Evolutionary conservation across 176 grass and related monocot species (phyloP).

Genomic region (Phoenix roebelenii): DNA sequence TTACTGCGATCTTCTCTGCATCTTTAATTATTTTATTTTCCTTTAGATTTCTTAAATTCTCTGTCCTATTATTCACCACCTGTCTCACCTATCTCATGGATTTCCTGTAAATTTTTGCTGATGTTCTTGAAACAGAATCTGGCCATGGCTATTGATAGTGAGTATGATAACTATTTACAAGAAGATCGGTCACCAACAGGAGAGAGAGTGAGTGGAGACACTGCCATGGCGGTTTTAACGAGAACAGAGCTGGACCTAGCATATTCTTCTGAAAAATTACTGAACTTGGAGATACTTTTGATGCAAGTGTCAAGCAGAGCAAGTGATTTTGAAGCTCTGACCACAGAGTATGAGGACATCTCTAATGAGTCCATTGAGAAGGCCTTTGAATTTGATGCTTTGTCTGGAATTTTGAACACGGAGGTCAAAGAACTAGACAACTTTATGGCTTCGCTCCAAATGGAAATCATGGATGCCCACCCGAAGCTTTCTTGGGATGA

Average conservation of each 20-base stretch:
- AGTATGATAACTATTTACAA: too few relatives aligned
- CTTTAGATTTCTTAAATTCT: too few relatives aligned
- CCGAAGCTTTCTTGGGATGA: conserved; percentile 16
- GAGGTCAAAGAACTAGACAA: conserved; percentile 67
- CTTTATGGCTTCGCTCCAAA: conserved; percentile 47
- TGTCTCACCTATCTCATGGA: too few relatives aligned
- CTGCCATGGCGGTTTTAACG: conserved; percentile 33
- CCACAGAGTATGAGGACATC: conserved; percentile 33
- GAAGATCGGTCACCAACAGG: too few relatives aligned
- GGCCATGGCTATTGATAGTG: too few relatives aligned
- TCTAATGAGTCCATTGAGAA: conserved; percentile 37
- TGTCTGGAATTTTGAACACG: conserved; percentile 54
- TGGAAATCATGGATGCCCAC: conserved; percentile 48
- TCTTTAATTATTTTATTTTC: too few relatives aligned
- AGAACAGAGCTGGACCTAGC: conserved; percentile 58
- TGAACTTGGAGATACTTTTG: conserved; percentile 79
- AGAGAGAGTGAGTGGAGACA: too few relatives aligned
- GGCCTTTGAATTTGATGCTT: conserved; percentile 55
- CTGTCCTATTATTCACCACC: too few relatives aligned
- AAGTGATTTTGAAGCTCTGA: conserved; percentile 44
- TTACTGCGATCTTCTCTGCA: too few relatives aligned
- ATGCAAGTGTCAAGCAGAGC: conserved; percentile 65
- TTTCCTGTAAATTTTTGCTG: too few relatives aligned
- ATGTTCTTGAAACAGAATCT: too few relatives aligned
- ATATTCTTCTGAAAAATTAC: conserved; percentile 71